Conservation (phyloP, 208 protist species). For the Wallacemonas sp. region DNA sequence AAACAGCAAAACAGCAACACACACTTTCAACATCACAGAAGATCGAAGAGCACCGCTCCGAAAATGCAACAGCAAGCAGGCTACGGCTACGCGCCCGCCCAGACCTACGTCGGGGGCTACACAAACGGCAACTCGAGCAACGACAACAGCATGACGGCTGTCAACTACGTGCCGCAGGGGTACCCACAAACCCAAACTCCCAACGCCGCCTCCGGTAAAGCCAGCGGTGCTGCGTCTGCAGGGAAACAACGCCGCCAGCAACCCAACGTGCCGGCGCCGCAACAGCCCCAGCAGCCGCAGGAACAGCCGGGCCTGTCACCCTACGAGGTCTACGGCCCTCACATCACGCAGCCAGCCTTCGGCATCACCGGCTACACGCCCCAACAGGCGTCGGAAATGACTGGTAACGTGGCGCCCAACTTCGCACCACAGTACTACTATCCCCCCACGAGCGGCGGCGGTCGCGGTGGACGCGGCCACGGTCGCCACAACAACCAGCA, state of each 20-base stretch:
- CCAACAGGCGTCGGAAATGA: not conserved
- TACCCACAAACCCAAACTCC: not conserved
- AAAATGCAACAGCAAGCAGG: constrained; percentile 5
- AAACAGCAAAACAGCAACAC: no score
- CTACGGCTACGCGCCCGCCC: constrained; percentile 10
- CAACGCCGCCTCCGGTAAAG: not conserved
- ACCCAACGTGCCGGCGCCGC: constrained; percentile 3
- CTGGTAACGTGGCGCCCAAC: not conserved
- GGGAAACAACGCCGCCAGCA: not conserved
- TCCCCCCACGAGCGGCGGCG: not conserved
- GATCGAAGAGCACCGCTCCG: not conserved
- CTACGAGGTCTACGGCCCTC: constrained; percentile 8
- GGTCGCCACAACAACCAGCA: not conserved
- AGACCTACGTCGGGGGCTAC: constrained; percentile 2
- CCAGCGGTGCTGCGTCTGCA: not conserved
- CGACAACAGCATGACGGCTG: constrained; percentile 15
- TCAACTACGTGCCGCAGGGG: constrained; percentile 8
- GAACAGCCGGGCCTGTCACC: constrained; percentile 10
- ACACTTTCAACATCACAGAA: no score
- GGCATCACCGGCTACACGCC: constrained; percentile 10
- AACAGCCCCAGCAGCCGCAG: constrained; percentile 11
- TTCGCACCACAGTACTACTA: constrained; percentile 21
- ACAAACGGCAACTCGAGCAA: constrained; percentile 2
- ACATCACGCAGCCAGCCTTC: not conserved
- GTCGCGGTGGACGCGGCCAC: constrained; percentile 5